Evolutionary conservation across 1,284 basidiomycete species (phyloP).

Genomic region (Trichosporon sp.): DNA sequence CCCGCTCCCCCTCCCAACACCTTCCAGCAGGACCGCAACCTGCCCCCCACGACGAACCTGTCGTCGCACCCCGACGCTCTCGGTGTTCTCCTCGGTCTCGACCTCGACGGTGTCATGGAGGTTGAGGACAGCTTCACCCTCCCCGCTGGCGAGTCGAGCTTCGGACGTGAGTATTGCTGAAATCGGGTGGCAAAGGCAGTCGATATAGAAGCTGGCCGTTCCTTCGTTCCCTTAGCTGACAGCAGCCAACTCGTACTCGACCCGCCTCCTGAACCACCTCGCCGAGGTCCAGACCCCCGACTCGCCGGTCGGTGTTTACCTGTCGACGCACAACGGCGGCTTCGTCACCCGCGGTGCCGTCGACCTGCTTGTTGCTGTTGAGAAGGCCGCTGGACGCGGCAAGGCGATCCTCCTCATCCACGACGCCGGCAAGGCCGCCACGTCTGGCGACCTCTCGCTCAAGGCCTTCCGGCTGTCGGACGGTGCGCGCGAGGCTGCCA

Average conservation of each 20-base stretch:
- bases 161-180: slow-evolving; percentile 33
- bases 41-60: slow-evolving; percentile 42
- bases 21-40: slow-evolving; percentile 40
- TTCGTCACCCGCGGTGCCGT: slow-evolving; percentile 86
- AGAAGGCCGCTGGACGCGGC: slow-evolving; percentile 59
- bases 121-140: slow-evolving; percentile 89
- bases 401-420: slow-evolving; percentile 88
- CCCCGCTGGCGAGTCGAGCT: slow-evolving; percentile 50
- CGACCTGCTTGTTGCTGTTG: slow-evolving; percentile 73
- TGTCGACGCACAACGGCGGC: slow-evolving; percentile 82
- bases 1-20: slow-evolving; percentile 35
- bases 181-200: not conserved
- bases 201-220: not conserved
- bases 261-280: slow-evolving; percentile 42
- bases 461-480: slow-evolving; percentile 84
- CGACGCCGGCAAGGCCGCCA: slow-evolving; percentile 62
- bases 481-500: slow-evolving; percentile 79
- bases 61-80: slow-evolving; percentile 58
- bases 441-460: slow-evolving; percentile 81
- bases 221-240: not conserved
- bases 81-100: slow-evolving; percentile 83
- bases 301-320: slow-evolving; percentile 94
- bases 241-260: slow-evolving; percentile 41
- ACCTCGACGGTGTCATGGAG: slow-evolving; percentile 84
- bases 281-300: slow-evolving; percentile 83